These are phyloP conservation scores for Sporormia fimetaria DNA, from an alignment of 495 filamentous ascomycete species.

Conservation along the genomic window DNA sequence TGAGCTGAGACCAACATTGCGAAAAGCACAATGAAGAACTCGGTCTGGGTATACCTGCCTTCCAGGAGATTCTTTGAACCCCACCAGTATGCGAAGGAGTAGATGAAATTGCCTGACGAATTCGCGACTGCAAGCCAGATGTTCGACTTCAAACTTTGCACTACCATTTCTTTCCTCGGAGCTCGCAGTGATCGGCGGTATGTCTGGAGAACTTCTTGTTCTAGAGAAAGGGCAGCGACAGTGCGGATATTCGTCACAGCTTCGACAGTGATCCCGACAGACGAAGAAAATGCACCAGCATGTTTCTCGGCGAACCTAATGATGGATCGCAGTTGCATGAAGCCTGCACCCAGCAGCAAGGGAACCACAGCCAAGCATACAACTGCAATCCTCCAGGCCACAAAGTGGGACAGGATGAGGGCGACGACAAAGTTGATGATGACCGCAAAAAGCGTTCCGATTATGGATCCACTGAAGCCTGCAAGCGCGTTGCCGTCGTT, in stretches of 20 bases:
- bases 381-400: conserved; percentile 83
- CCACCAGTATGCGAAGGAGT: conserved; percentile 86
- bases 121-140: conserved; percentile 46
- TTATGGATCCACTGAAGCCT: conserved; percentile 66
- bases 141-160: conserved; percentile 39
- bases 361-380: conserved; percentile 72
- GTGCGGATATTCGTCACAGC: conserved; percentile 83
- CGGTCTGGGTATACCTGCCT: conserved; percentile 56
- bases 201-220: conserved; percentile 60
- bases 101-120: conserved; percentile 48
- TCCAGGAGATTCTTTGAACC: conserved; percentile 67
- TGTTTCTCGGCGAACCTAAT: conserved; percentile 58
- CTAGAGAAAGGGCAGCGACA: conserved; percentile 73
- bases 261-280: conserved; percentile 78
- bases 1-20: conserved; percentile 73
- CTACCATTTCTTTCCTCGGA: conserved; percentile 40
- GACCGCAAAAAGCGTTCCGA: conserved; percentile 75
- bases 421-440: conserved; percentile 61
- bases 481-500: conserved; percentile 69
- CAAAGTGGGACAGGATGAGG: conserved; percentile 51
- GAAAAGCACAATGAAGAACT: conserved; percentile 77
- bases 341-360: conserved; percentile 65
- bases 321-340: conserved; percentile 76
- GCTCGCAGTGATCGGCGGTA: conserved; percentile 45
- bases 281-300: conserved; percentile 60